phyloP scores from a whole-genome alignment of 78 protist genomes.

The Dictyostelium purpureum region DNA sequence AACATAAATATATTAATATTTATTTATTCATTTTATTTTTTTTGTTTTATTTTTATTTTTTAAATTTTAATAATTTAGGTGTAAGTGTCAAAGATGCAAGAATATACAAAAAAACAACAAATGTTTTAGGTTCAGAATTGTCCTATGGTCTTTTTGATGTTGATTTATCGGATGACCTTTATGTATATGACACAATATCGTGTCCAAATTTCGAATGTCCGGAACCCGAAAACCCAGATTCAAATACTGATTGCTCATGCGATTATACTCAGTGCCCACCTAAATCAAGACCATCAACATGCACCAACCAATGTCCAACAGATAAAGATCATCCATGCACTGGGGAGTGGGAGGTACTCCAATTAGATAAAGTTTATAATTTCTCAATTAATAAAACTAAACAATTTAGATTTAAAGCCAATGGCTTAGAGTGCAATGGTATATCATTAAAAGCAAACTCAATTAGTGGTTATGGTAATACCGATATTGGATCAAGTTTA shows the following conservation, averaged over 20 bases:
- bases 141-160: constrained; percentile 40
- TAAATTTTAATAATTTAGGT: no score
- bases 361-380: background rate
- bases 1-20: no score
- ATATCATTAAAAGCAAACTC: background rate
- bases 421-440: constrained; percentile 19
- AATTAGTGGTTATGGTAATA: background rate
- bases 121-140: constrained; percentile 25
- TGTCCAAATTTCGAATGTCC: constrained; percentile 38
- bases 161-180: constrained; percentile 9
- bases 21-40: no score
- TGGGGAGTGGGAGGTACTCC: background rate
- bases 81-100: no score
- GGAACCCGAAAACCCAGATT: background rate
- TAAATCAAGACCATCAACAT: background rate
- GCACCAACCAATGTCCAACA: background rate
- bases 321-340: background rate
- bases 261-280: constrained; percentile 65
- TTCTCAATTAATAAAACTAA: background rate
- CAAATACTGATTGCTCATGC: constrained; percentile 25
- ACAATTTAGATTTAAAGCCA: constrained; percentile 27
- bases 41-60: no score
- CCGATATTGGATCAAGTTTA: background rate
- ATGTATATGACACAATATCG: background rate
- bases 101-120: no score